Base-by-base conservation (phyloP, 169 alveolate species). In the Miamiensis avidus region DNA sequence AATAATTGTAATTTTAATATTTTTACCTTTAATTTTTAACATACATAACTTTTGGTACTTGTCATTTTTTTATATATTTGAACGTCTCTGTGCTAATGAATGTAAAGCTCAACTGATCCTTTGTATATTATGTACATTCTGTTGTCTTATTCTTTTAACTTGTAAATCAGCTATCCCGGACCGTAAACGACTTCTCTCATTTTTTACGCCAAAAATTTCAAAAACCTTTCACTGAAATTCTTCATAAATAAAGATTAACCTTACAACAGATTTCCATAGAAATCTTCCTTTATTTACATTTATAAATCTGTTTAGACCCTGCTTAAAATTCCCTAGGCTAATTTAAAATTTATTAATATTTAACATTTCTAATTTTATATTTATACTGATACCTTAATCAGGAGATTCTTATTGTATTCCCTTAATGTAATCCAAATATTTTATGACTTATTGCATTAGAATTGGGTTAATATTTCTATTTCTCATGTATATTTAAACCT, bases 261-360 rank as follows among this genome's bases (percentile, higher is more conserved):
- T 30, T 29, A 30, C 27, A 75, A 75, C 27, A 75, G 31, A 1
- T 75, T 75, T 75, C 81, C 81, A 75, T 31, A 75, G 33, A 75
- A 75, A 6, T 75, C 81, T 75, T 75, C 30, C 27, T 75, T 75
- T 0, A 75, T 75, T 75, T 75, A 34, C 31, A 31, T 75, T 31
- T 75, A 31, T 30, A 75, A 29, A 75, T 75, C 69, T 0, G 29
- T 75, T 31, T 75, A 6, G 0, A 75, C 81, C 33, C 33, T 75
- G 20, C 33, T 75, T 75, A 75, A n/a, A 11, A 75, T 75, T 0
- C 6, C 0, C 33, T 75, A 34, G 6, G 69, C 81, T 75, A 31
- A 75, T 29, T 75, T 1, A 16, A n/a, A n/a, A n/a, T n/a, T n/a
- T n/a, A n/a, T n/a, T n/a, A n/a, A n/a, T n/a, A n/a, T n/a, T n/a